Evolutionary conservation across 2,329 filamentous ascomycete genomes (phyloP).

Genomic region (Hirsutella rhossiliensis): DNA sequence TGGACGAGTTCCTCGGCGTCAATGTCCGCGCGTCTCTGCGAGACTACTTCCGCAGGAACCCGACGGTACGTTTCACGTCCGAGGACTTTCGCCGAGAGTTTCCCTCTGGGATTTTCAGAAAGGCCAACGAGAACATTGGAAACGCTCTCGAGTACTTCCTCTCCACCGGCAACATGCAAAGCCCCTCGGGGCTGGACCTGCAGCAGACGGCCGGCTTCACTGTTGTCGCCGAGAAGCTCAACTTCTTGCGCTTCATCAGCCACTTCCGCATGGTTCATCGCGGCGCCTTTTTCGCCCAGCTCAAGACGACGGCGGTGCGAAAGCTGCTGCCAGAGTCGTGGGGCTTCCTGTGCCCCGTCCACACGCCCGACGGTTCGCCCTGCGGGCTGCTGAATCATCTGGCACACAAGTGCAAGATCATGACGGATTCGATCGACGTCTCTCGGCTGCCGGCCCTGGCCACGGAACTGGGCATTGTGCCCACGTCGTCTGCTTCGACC

Average conservation of each 20-base stretch:
- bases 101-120: constrained; percentile 61
- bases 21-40: constrained; percentile 39
- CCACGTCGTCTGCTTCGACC: constrained; percentile 63
- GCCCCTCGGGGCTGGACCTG: constrained; percentile 81
- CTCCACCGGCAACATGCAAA: constrained; percentile 87
- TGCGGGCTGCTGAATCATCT: constrained; percentile 93
- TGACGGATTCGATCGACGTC: constrained; percentile 62
- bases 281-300: constrained; percentile 95
- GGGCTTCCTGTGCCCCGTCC: constrained; percentile 95
- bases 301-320: constrained; percentile 94
- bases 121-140: constrained; percentile 80
- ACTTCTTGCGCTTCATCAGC: constrained; percentile 95
- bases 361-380: constrained; percentile 91
- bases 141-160: constrained; percentile 87
- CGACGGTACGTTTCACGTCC: constrained; percentile 63
- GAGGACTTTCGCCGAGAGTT: constrained; percentile 73
- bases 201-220: constrained; percentile 94
- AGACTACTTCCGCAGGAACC: constrained; percentile 43
- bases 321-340: constrained; percentile 94
- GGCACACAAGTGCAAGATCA: constrained; percentile 85
- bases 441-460: constrained; percentile 64
- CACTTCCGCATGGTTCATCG: constrained; percentile 99
- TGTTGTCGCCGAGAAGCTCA: constrained; percentile 96
- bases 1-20: constrained; percentile 72
- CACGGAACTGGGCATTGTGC: constrained; percentile 66